Base-by-base conservation (phyloP, 257 asterid genomes). In the Prunella vulgaris region DNA sequence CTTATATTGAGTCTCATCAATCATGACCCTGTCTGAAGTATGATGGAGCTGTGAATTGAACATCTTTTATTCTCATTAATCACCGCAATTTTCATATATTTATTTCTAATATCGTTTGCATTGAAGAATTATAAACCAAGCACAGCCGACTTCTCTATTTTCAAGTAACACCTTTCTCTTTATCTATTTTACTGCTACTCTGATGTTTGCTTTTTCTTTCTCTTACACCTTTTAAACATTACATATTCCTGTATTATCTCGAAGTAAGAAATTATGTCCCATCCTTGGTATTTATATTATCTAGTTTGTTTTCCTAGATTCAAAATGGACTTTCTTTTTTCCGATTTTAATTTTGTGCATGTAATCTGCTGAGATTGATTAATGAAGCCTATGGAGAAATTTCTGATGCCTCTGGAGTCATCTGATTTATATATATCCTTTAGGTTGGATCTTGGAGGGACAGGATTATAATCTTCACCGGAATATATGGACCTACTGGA, bases 391-490 rank as follows among this genome's bases (percentile, higher is more conserved):
- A 49, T 49, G 10, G 57, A 49, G 56, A 6, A 18, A 17, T 7
- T 49, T 49, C n/a, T 18, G 8, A 20, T 60, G 32, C 10, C 61
- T 44, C 52, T 68, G 44, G 63, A 53, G 27, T 35, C 51, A 8
- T 49, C 46, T 46, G 58, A 77, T 57, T 17, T 64, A n/a, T 13
- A 21, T 75, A 8, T 3, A n/a, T 46, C 62, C 44, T 66, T 60
- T 84, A 91, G 99, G 80, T 89, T 53, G 99, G 99, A 65, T 83
- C 96, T 60, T 94, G 99, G 99, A 89, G 96, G 81, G 97, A 94
- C 71, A 84, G 99, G 80, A 91, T 94, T 58, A 80, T 94, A 81
- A 81, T 91, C 69, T 89, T 89, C 88, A 84, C 97, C 1, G 97
- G 99, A 42, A 79, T 86, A 48, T 87, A 83, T 18, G 99, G 99